These are phyloP conservation scores for Saturnispora galanensis DNA, from an alignment of 805 yeast genomes.

Conservation along the genomic window DNA sequence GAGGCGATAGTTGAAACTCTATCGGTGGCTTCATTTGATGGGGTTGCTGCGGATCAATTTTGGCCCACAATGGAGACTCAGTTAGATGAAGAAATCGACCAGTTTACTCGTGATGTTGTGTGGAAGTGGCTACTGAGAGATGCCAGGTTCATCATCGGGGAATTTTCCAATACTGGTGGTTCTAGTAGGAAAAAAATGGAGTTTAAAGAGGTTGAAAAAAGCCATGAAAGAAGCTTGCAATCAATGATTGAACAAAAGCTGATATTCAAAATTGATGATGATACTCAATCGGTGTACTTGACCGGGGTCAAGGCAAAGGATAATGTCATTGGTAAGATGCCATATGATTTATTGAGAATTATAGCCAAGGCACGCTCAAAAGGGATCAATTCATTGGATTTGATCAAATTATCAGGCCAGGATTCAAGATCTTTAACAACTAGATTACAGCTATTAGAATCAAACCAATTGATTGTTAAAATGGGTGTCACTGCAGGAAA, in stretches of 20 bases:
- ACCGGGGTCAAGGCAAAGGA: constrained; percentile 47
- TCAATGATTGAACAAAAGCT: constrained; percentile 1
- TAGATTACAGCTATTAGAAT: constrained; percentile 46
- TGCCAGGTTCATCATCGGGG: constrained; percentile 17
- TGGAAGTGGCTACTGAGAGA: constrained; percentile 31
- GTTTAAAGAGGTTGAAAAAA: neutral
- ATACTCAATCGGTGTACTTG: constrained; percentile 46
- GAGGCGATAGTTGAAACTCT: constrained; percentile 26
- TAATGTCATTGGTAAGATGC: constrained; percentile 43
- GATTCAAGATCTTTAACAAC: constrained; percentile 63
- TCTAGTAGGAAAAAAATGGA: neutral
- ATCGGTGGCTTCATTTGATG: constrained; percentile 27
- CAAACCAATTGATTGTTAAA: constrained; percentile 38
- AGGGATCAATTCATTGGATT: constrained; percentile 53
- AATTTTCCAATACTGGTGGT: neutral
- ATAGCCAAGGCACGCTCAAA: constrained; percentile 46
- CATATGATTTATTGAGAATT: constrained; percentile 45
- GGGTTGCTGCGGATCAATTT: constrained; percentile 23
- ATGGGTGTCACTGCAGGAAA: constrained; percentile 30
- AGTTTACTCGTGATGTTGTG: constrained; percentile 24
- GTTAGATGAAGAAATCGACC: constrained; percentile 19
- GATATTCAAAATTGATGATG: constrained; percentile 36
- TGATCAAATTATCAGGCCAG: constrained; percentile 50
- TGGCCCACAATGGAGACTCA: constrained; percentile 24
- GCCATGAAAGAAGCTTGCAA: neutral